These are phyloP conservation scores for Hippophae gyantsensis DNA, from an alignment of 306 rosid genomes.

Conservation along the genomic window DNA sequence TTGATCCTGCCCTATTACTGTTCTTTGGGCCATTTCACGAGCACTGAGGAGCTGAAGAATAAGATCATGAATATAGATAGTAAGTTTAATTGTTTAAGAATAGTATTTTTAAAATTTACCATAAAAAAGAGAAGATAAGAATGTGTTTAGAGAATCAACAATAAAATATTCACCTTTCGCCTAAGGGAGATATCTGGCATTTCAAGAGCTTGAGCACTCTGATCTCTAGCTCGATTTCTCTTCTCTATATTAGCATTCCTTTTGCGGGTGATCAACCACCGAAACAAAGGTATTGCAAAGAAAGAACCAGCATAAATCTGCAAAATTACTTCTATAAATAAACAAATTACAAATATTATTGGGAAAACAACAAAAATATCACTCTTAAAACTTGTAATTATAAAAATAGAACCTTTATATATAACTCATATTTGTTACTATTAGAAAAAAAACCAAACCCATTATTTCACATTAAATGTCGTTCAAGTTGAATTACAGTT, in stretches of 20 bases:
- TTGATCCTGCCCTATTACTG: slow-evolving; percentile 74
- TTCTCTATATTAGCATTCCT: slow-evolving; percentile 72
- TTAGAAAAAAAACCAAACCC: too few relatives aligned
- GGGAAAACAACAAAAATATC: too few relatives aligned
- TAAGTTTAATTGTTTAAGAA: background rate
- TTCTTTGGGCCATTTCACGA: slow-evolving; percentile 85
- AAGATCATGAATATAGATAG: slow-evolving; percentile 5
- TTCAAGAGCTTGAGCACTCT: slow-evolving; percentile 64
- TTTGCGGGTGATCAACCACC: slow-evolving; percentile 57
- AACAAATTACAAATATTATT: slow-evolving; percentile 7
- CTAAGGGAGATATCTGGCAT: slow-evolving; percentile 72
- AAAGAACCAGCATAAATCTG: slow-evolving; percentile 97
- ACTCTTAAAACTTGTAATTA: background rate
- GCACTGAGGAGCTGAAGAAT: slow-evolving; percentile 73
- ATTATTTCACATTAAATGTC: too few relatives aligned
- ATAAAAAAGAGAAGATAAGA: background rate
- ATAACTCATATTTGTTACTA: too few relatives aligned
- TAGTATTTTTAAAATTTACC: too few relatives aligned
- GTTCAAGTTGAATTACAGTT: too few relatives aligned
- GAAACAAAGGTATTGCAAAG: slow-evolving; percentile 91
- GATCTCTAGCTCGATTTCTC: slow-evolving; percentile 68
- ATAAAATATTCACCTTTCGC: slow-evolving; percentile 51
- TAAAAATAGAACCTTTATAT: too few relatives aligned
- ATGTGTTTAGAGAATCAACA: background rate
- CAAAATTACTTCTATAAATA: slow-evolving; percentile 21